Evolutionary conservation across 2,329 filamentous ascomycete genomes (phyloP), one percentile per base, ranked within the genome.

Genomic region (Penicillium sp.): DNA sequence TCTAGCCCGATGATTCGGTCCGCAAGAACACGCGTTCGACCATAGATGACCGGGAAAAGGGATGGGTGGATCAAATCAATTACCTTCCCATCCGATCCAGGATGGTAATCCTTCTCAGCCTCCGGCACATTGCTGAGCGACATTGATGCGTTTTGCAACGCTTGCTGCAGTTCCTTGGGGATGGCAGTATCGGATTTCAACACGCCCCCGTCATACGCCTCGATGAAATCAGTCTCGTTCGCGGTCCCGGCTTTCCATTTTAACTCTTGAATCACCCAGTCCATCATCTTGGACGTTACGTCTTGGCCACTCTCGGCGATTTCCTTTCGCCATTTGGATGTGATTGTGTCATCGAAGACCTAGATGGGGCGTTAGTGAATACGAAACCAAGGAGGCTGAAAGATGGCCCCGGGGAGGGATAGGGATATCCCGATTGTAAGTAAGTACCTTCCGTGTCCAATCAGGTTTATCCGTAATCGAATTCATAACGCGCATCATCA

Each of bases 11-110:
- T 59, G 2, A 47, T n/a, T 5, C 34, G 26, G 11, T 67, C 59
- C 2, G 45, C 54, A 1, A 75, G 55, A 14, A 70, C 57, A 2
- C 56, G 59, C 8, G 58, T 69, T 5, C 53, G 55, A 3, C 69
- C 68, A 51, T 70, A 74, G 6, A 74, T 51, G 2, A 75, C 49
- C 0, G 72, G 71, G 47, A 68, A 75, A 6, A 73, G 58, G 0
- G 86, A 89, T 0, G 87, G 87, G 58, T 90, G 83, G 1, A 89
- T 80, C 0, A 90, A 71, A 64, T 90, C 81, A 1, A 87, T 77
- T 0, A 90, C 86, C 54, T 81, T 81, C 0, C 73, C 68, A 26
- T 84, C 73, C 0, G 81, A 84, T 2, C 79, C 75, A 0, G 86
- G 86, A 67, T 88, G 86, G 78, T 84, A 89, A 67, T 89, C 86